phyloP scores from a whole-genome alignment of 2,329 filamentous ascomycete genomes.

The Elsinoe ampelina region DNA sequence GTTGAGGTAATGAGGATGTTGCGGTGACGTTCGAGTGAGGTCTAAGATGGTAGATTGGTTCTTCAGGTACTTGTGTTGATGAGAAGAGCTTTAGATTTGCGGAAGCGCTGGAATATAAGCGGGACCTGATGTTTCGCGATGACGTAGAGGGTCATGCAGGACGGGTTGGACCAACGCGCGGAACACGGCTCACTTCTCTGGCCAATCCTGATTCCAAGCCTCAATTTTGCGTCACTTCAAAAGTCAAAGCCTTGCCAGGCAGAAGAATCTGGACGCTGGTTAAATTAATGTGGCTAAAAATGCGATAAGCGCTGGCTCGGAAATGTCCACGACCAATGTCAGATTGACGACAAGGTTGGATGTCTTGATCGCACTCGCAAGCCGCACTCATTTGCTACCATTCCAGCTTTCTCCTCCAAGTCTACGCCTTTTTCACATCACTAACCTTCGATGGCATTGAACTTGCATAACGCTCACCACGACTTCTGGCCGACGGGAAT shows the following conservation, averaged over 20 bases:
- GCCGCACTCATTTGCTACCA: neutral
- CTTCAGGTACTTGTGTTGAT: neutral
- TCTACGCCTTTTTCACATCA: no score
- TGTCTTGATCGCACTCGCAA: neutral
- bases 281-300: neutral
- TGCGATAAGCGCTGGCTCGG: neutral
- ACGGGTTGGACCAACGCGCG: neutral
- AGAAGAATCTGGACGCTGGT: neutral
- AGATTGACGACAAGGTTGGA: conserved; percentile 1
- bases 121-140: neutral
- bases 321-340: neutral
- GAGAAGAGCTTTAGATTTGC: neutral
- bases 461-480: no score
- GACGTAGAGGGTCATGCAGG: neutral
- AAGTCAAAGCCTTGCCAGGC: conserved; percentile 1
- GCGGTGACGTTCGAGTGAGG: neutral
- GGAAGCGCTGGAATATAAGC: neutral
- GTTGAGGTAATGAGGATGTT: neutral
- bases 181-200: neutral
- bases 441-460: no score
- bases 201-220: conserved; percentile 5
- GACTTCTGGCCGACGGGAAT: no score
- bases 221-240: conserved; percentile 1
- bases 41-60: no score
- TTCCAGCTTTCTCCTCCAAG: neutral